A percentile compares a stretch with the other conserved stretches of the same genome.
phyloP scores from a whole-genome alignment of 768 basidiomycete species.

The Naganishia vishniacii region DNA sequence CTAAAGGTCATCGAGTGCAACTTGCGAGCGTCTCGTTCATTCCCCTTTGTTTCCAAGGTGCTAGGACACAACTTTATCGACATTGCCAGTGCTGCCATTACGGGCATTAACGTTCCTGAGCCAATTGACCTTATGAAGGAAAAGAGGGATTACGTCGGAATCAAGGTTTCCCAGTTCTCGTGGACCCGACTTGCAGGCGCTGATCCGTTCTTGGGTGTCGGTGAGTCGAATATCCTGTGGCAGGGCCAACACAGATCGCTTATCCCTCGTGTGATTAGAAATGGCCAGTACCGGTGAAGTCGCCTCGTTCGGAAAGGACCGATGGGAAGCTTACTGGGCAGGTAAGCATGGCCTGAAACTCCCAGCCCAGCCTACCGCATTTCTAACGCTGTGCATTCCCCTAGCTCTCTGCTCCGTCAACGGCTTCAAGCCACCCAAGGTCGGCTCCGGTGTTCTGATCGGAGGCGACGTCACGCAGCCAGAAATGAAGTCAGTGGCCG shows the following conservation, averaged over 20 bases:
- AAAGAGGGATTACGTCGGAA: conserved; percentile 81
- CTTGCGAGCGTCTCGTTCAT: conserved; percentile 91
- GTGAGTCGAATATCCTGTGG: conserved; percentile 53
- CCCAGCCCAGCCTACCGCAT: background rate
- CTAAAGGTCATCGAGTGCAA: conserved; percentile 99
- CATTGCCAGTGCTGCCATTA: conserved; percentile 70
- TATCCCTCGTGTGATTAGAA: conserved; percentile 53
- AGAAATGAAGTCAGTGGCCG: conserved; percentile 78
- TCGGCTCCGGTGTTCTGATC: conserved; percentile 78
- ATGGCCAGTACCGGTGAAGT: conserved; percentile 99
- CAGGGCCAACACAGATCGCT: background rate
- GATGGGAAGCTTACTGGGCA: conserved; percentile 70
- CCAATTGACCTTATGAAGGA: conserved; percentile 87
- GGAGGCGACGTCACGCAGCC: conserved; percentile 85
- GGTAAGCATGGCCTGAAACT: background rate
- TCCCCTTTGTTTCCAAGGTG: conserved; percentile 95
- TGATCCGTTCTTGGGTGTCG: conserved; percentile 92
- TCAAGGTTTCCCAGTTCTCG: conserved; percentile 97
- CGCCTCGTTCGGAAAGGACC: conserved; percentile 85
- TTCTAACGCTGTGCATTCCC: conserved; percentile 52
- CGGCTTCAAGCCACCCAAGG: conserved; percentile 83
- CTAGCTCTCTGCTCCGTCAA: conserved; percentile 60
- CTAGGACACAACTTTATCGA: conserved; percentile 96
- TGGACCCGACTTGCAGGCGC: conserved; percentile 94
- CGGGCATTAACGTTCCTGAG: conserved; percentile 76